Evolutionary conservation across 2,329 filamentous ascomycete species (phyloP), one percentile per base, ranked within the genome.

Genomic region (Trichoderma guizhouense): DNA sequence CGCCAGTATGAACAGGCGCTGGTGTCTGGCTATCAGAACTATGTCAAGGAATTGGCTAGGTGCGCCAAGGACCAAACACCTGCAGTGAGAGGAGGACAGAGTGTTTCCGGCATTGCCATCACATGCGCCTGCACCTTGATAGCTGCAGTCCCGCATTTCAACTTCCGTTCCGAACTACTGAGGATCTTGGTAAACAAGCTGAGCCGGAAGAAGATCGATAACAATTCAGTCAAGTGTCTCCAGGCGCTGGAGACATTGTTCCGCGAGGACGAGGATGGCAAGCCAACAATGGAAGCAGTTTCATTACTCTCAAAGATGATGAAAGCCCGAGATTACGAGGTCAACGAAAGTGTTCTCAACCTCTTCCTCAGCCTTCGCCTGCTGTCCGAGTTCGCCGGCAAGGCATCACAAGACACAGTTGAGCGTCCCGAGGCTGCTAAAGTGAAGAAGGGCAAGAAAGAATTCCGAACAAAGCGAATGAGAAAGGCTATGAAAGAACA

Each of bases 271-370:
- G 94, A 98, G 63, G 95, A 98, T 78, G 96, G 96, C 18, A 90
- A 92, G 21, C 91, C 94, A 1, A 94, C 95, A 0, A 87, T 97
- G 76, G 96, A 99, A 79, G 93, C 93, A 0, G 93, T 97, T 12
- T 89, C 90, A 0, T 86, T 97, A 69, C 84, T 99, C 55, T 90
- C 93, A 28, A 97, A 96, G 84, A 97, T 98, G 95, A 95, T 99
- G 91, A 97, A 93, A 82, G 91, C 91, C 2, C 91, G 91, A 75
- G 90, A 95, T 72, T 99, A 93, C 81, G 84, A 90, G 61, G 88
- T 98, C 32, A 89, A 98, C 76, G 95, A 98, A 81, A 91, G 87
- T 76, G 92, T 97, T 0, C 83, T 98, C 69, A 97, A 98, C 80
- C 91, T 94, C 1, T 98, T 99, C 81, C 87, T 99, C 55, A 93